Percentiles rank a stretch among this genome's conserved stretches.
Evolutionary conservation across 108 stramenopile species (phyloP).

Genomic region (Fragilaria crotonensis): DNA sequence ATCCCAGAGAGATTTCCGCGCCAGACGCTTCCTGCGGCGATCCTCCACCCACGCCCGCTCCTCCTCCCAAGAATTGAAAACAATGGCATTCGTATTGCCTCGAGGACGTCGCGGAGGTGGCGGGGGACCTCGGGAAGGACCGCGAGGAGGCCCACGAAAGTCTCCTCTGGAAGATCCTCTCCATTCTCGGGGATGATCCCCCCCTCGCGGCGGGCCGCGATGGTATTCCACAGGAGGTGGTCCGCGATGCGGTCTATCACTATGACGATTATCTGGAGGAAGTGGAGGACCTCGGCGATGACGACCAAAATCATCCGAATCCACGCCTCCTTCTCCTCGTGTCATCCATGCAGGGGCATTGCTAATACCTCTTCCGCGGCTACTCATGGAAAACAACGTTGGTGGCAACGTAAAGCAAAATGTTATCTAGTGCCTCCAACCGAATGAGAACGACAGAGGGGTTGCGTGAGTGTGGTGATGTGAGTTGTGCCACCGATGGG

Average conservation of each 20-base stretch:
- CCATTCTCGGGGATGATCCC: conserved; percentile 5
- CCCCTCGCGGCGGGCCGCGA: conserved; percentile 9
- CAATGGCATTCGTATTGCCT: conserved; percentile 10
- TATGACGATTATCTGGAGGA: conserved; percentile 14
- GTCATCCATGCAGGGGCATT: conserved; percentile 58
- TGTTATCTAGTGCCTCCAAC: too few relatives aligned
- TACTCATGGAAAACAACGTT: too few relatives aligned
- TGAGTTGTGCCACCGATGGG: too few relatives aligned
- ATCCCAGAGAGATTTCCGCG: conserved; percentile 63
- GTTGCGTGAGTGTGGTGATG: too few relatives aligned
- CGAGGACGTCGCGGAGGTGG: conserved; percentile 11
- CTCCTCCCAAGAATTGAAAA: conserved; percentile 65
- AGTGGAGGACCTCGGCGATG: not conserved
- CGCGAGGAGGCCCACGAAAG: conserved; percentile 6
- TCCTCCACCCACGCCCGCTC: conserved; percentile 79
- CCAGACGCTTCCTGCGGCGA: conserved; percentile 62
- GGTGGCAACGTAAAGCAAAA: too few relatives aligned
- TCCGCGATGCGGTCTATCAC: conserved; percentile 13
- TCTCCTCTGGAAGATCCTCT: conserved; percentile 5
- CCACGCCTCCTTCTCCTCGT: conserved; percentile 14
- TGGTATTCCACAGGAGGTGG: not conserved
- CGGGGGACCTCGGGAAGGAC: conserved; percentile 8
- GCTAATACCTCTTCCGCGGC: conserved; percentile 41
- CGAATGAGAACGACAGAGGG: too few relatives aligned
- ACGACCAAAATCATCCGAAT: conserved; percentile 7